Evolutionary conservation across 805 yeast species (phyloP), one percentile per base, ranked within the genome.

Genomic region (Wickerhamiella kurtzmanii): DNA sequence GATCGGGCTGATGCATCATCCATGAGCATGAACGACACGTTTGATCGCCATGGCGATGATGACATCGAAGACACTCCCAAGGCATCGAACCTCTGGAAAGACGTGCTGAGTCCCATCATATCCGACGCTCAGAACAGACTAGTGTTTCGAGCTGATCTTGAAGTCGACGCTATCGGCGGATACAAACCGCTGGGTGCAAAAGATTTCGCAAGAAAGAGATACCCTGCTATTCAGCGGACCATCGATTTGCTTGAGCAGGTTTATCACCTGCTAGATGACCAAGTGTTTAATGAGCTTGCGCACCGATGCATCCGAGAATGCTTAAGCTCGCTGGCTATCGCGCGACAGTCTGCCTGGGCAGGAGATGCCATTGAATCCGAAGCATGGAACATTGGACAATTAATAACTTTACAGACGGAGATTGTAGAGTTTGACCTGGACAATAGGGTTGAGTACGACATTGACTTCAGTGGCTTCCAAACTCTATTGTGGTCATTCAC

Each of bases 221-320:
- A 43, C 39, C 57, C 56, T 2, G 50, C 51, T 2, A 55, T 53
- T 6, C 54, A 50, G 21, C 48, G 48, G 3, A 79, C 94, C 0
- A 64, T 87, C 39, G 73, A 80, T 0, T 64, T 89, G 4, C 65
- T 88, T 25, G 79, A 86, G 32, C 82, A 77, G 59, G 80, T 88
- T 19, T 84, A 85, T 59, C 94, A 84, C 56, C 67, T 87, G 56
- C 74, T 89, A 35, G 80, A 80, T 53, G 77, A 88, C 2, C 44
- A 54, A 11, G 82, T 86, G 1, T 89, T 88, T 64, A 95, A 86
- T 60, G 95, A 85, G 58, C 65, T 88, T 53, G 95, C 96, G 0
- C 95, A 86, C 60, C 77, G 82, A 48, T 79, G 86, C 45, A 82
- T 89, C 3, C 95, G 84, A 59, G 74, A 81, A 40, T 80, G 92